Evolutionary conservation across 371 early-diverging fungal species (phyloP).

Genomic region (Mucor velutinosus): DNA sequence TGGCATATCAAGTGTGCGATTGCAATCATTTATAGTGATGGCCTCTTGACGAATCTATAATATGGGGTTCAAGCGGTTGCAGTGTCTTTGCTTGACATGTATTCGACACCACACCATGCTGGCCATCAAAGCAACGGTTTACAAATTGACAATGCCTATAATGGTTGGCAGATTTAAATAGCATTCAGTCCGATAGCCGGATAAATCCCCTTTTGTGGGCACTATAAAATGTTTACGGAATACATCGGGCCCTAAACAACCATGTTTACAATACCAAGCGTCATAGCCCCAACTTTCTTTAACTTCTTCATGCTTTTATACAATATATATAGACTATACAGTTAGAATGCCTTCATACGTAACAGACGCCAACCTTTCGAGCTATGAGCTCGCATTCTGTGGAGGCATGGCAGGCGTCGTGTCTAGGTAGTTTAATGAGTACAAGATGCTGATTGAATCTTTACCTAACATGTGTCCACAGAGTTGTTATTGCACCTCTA

Average conservation of each 20-base stretch:
- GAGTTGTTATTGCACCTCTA: slow-evolving; percentile 80
- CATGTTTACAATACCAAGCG: background rate
- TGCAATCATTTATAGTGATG: background rate
- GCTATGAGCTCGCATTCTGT: slow-evolving; percentile 63
- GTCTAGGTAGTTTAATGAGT: slow-evolving; percentile 44
- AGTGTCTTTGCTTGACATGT: background rate
- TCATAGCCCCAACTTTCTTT: background rate
- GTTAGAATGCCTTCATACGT: slow-evolving; percentile 47
- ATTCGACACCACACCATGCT: background rate
- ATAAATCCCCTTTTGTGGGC: background rate
- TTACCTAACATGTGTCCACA: slow-evolving; percentile 3
- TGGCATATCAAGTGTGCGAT: too few species aligned
- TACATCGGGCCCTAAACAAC: slow-evolving; percentile 1
- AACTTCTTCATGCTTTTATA: background rate
- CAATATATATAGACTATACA: background rate
- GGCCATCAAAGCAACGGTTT: background rate
- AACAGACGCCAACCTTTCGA: slow-evolving; percentile 51
- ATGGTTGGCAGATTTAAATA: background rate
- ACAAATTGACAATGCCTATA: background rate
- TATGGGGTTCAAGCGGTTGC: background rate
- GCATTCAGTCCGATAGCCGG: background rate
- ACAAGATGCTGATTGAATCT: background rate
- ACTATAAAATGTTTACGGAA: background rate
- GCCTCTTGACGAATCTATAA: background rate
- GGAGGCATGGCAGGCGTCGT: slow-evolving; percentile 72